These are phyloP conservation scores for Macrolepiota albuminosa DNA, from an alignment of 768 basidiomycete genomes.

Conservation along the genomic window DNA sequence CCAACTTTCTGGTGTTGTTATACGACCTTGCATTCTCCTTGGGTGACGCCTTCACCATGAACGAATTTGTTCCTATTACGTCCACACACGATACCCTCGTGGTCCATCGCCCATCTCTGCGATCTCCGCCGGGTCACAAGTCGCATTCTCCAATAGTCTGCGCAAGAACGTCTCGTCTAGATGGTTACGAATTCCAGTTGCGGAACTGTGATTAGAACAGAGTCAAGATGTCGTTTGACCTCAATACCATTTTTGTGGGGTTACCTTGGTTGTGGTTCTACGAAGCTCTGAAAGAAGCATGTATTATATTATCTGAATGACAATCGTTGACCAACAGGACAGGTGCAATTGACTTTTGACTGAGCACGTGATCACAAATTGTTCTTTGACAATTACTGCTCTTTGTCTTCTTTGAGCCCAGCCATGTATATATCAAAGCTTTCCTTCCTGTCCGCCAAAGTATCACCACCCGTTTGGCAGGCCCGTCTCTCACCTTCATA, in stretches of 20 bases:
- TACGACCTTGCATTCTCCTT: not conserved
- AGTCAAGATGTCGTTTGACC: not conserved
- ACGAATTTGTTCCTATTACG: not conserved
- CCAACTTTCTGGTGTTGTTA: constrained; percentile 21
- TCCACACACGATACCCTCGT: not conserved
- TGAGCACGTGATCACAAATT: not conserved
- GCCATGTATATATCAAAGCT: not conserved
- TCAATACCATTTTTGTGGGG: no score
- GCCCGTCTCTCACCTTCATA: not conserved
- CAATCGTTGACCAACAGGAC: not conserved
- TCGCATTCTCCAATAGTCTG: not conserved
- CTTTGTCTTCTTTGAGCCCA: not conserved
- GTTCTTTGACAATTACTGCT: not conserved
- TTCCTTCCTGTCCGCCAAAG: not conserved
- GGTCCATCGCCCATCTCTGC: not conserved
- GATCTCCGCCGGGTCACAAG: not conserved
- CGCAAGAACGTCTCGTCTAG: not conserved
- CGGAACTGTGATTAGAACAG: no score
- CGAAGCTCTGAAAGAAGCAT: not conserved
- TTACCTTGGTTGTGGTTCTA: not conserved
- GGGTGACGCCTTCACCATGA: not conserved
- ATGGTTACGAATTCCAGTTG: not conserved
- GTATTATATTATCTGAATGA: not conserved
- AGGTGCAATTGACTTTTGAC: not conserved
- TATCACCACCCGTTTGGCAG: not conserved